phyloP scores from a whole-genome alignment of 768 basidiomycete genomes.

The Mycena polygramma region DNA sequence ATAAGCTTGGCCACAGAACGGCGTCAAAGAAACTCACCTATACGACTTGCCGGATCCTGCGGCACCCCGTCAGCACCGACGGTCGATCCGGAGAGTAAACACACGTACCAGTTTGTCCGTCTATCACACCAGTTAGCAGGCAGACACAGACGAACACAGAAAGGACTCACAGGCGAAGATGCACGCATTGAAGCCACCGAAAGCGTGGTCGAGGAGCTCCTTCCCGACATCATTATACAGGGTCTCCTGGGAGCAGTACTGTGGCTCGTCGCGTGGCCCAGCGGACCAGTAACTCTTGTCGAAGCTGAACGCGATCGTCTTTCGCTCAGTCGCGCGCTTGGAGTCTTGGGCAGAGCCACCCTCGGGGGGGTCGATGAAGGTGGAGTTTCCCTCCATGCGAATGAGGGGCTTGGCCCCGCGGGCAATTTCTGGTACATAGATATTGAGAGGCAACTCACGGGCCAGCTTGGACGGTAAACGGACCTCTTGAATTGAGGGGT shows the following conservation, averaged over 20 bases:
- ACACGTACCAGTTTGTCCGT: slow-evolving; percentile 88
- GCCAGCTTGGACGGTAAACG: slow-evolving; percentile 42
- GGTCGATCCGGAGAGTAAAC: background rate
- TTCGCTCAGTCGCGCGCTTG: slow-evolving; percentile 91
- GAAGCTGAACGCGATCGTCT: slow-evolving; percentile 91
- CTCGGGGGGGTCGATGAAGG: slow-evolving; percentile 92
- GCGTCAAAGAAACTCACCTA: slow-evolving; percentile 64
- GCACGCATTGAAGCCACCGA: slow-evolving; percentile 97
- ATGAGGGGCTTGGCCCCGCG: slow-evolving; percentile 95
- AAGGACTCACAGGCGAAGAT: slow-evolving; percentile 93
- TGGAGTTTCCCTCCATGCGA: slow-evolving; percentile 95
- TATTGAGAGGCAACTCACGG: background rate
- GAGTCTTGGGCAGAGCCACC: slow-evolving; percentile 72
- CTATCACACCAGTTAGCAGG: slow-evolving; percentile 45
- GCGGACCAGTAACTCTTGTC: slow-evolving; percentile 99
- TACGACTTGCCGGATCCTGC: slow-evolving; percentile 93
- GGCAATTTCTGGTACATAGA: slow-evolving; percentile 75
- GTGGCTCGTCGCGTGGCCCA: slow-evolving; percentile 87
- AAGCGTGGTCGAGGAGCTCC: slow-evolving; percentile 95
- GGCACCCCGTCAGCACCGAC: slow-evolving; percentile 23
- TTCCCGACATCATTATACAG: slow-evolving; percentile 94
- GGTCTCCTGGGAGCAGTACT: slow-evolving; percentile 95
- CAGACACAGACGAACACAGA: slow-evolving; percentile 7
- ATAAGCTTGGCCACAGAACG: slow-evolving; percentile 1
- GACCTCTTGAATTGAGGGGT: slow-evolving; percentile 95